Evolutionary conservation across 2,329 filamentous ascomycete species (phyloP), one percentile per base, ranked within the genome.

Genomic region (Cercospora berteroae): DNA sequence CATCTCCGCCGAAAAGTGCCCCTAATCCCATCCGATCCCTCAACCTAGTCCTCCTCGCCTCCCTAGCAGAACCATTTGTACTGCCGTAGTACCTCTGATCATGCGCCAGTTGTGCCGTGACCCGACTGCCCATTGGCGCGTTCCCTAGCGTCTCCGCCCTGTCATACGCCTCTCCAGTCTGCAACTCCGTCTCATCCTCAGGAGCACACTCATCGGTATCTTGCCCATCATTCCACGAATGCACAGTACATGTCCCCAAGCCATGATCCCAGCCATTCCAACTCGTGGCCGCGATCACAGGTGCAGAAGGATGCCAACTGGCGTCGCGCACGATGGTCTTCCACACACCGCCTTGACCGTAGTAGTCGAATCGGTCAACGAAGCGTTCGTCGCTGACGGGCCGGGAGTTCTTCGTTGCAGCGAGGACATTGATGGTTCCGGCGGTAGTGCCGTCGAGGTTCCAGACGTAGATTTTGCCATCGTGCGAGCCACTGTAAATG

Each of bases 401-500:
- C 44, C 89, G 82, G 9, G 87, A 86, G 70, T 88, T 84, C 67
- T 83, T 82, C 0, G 92, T 96, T 1, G 90, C 89, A 68, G 85
- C 81, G 52, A 87, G 85, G 6, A 97, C 94, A 76, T 98, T 89
- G 56, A 99, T 89, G 3, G 74, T 88, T 4, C 86, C 88, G 0
- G 92, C 93, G 10, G 92, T 76, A 0, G 93, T 97, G 33, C 92
- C 94, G 76, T 99, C 94, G 80, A 98, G 82, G 76, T 98, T 98
- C 86, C 92, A 99, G 50, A 98, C 87, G 73, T 93, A 94, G 0
- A 97, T 91, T 67, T 90, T 91, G 59, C 95, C 95, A 72, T 97
- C 93, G 70, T 92, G 88, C 74, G 92, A 96, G 23, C 95, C 95
- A 20, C 90, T 91, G 80, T 97, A 98, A 23, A 99, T 93, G 76